Conservation (phyloP, 2,329 filamentous ascomycete species). For the Aspergillus versicolor region DNA sequence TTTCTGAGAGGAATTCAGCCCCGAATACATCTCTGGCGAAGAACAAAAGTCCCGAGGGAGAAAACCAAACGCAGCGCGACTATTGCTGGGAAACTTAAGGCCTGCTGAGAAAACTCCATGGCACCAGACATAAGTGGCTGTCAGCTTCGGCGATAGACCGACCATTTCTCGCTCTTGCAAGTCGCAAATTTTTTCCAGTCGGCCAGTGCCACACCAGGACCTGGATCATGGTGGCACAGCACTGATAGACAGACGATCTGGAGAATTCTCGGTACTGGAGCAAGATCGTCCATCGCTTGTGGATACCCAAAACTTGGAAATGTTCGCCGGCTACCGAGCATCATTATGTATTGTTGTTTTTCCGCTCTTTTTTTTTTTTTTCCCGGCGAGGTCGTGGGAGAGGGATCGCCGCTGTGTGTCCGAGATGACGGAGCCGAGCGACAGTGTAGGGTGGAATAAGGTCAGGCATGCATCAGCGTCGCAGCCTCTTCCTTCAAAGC, state of each 20-base stretch:
- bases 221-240: too few relatives aligned
- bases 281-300: background rate
- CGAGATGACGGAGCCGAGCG: background rate
- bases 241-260: background rate
- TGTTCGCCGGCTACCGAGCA: background rate
- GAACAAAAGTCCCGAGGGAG: too few relatives aligned
- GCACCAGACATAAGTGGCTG: too few relatives aligned
- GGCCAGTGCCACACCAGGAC: too few relatives aligned
- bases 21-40: background rate
- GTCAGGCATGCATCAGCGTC: slow-evolving; percentile 17
- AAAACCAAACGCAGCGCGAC: background rate
- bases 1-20: too few relatives aligned
- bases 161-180: too few relatives aligned
- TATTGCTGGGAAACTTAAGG: background rate
- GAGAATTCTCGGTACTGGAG: background rate
- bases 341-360: background rate
- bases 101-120: too few relatives aligned
- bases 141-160: background rate
- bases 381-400: background rate
- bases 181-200: too few relatives aligned
- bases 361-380: background rate
- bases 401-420: background rate
- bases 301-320: background rate
- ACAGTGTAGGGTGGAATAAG: background rate
- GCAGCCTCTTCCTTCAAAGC: slow-evolving; percentile 1